Conservation (phyloP, 1,284 basidiomycete species). For the Irpex rosettiformis region DNA sequence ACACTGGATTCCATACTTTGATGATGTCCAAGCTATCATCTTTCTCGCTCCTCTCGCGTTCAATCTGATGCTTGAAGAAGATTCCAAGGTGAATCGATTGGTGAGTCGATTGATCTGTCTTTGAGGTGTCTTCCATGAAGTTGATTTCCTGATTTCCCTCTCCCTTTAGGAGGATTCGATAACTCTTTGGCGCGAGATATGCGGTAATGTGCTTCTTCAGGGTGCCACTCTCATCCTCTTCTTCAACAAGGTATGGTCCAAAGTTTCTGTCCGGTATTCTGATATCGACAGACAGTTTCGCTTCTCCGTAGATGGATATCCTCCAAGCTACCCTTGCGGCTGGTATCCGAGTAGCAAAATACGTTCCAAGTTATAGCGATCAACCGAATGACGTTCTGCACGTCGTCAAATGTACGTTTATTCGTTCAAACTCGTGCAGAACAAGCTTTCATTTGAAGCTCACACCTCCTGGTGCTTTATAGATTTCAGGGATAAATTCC, state of each 20-base stretch:
- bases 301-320: slow-evolving; percentile 47
- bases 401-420: slow-evolving; percentile 31
- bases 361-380: slow-evolving; percentile 60
- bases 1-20: slow-evolving; percentile 69
- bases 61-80: slow-evolving; percentile 60
- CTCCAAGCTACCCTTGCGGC: slow-evolving; percentile 56
- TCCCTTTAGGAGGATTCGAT: slow-evolving; percentile 50
- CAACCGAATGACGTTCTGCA: slow-evolving; percentile 50
- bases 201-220: slow-evolving; percentile 47
- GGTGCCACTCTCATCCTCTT: slow-evolving; percentile 60
- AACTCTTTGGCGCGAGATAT: slow-evolving; percentile 56
- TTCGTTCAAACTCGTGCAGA: background rate
- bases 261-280: background rate
- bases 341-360: slow-evolving; percentile 55
- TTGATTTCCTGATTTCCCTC: too few species aligned
- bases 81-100: slow-evolving; percentile 53
- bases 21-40: slow-evolving; percentile 46
- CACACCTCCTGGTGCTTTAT: slow-evolving; percentile 1
- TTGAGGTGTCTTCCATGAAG: too few species aligned
- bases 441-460: background rate
- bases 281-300: background rate
- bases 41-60: slow-evolving; percentile 55
- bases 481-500: slow-evolving; percentile 33
- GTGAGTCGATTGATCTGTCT: slow-evolving; percentile 19
- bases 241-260: slow-evolving; percentile 54